Evolutionary conservation across 345 rosid genomes (phyloP), one percentile per base, ranked within the genome.

Genomic region (Erysimum cheiranthoides): DNA sequence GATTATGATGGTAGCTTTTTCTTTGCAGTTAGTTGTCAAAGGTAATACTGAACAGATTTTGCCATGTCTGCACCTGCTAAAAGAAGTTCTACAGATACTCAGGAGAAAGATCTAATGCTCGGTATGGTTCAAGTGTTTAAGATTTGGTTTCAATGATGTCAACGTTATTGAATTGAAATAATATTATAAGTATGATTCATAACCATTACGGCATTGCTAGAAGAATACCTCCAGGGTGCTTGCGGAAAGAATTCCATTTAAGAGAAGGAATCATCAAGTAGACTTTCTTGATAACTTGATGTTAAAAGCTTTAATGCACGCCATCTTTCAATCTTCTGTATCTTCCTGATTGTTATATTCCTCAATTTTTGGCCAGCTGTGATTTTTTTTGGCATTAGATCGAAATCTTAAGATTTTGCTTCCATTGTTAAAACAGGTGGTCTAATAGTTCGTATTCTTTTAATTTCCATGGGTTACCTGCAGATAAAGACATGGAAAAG

Each of bases 401-500:
- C 40, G 46, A 73, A 36, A 73, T 43, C 52, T 36, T 59, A 27
- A 60, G 61, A 62, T 46, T 21, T 43, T 73, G 49, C 62, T 52
- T n/a, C 16, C 65, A 36, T 57, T 12, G 51, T 64, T 18, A 31
- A 28, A 16, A 45, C 6, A 11, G 45, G 6, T 45, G 36, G 39
- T 73, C 21, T 6, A 40, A 12, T 31, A 12, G 35, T 66, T 32
- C 16, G 32, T 38, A 34, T 52, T 62, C 59, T 65, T 64, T 49
- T 66, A 51, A 30, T 73, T 36, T 45, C 42, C 60, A 62, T 70
- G 62, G 52, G 21, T 74, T 18, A 30, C 51, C 11, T 45, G 82
- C 88, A 89, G 99, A 87, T 70, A 88, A 84, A 14, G 92, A 84
- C 43, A 79, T 87, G 81, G 98, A 96, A 77, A 86, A 85, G 59